Evolutionary conservation across 2,329 filamentous ascomycete genomes (phyloP).

Genomic region (Myriosclerotinia scirpicola): DNA sequence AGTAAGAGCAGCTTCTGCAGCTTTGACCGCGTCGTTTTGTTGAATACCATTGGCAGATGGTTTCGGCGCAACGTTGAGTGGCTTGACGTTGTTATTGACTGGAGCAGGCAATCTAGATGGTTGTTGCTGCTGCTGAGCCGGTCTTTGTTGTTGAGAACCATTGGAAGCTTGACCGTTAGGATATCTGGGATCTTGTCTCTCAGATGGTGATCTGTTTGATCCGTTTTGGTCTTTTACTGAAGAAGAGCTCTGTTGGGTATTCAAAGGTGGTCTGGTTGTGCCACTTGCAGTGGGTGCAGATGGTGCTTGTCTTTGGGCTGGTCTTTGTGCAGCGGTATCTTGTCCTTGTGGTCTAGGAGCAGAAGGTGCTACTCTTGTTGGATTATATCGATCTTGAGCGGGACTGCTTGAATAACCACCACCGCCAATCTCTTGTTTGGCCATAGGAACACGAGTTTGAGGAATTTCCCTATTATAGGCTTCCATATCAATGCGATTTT

Average conservation of each 20-base stretch:
- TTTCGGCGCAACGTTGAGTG: constrained; percentile 74
- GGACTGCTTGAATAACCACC: constrained; percentile 56
- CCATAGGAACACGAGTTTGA: constrained; percentile 74
- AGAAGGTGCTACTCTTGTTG: constrained; percentile 78
- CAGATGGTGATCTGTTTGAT: constrained; percentile 42
- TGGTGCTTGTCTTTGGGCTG: constrained; percentile 75
- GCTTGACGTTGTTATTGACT: constrained; percentile 58
- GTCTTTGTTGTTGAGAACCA: constrained; percentile 43
- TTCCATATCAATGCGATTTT: constrained; percentile 73
- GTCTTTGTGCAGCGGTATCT: constrained; percentile 51
- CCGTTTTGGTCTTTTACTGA: constrained; percentile 42
- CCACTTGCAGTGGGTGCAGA: constrained; percentile 57
- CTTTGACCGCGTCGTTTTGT: constrained; percentile 72
- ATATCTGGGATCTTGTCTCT: constrained; percentile 38
- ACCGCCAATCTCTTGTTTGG: constrained; percentile 86
- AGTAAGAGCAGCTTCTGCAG: constrained; percentile 84
- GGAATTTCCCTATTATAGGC: constrained; percentile 89
- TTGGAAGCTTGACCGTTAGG: constrained; percentile 49
- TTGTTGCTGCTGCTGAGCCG: constrained; percentile 49
- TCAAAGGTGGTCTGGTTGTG: constrained; percentile 48
- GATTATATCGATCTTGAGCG: constrained; percentile 71
- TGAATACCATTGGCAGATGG: constrained; percentile 46
- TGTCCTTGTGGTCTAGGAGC: constrained; percentile 58
- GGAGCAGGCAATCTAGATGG: constrained; percentile 57
- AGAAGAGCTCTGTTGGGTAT: constrained; percentile 52